A percentile compares a stretch with the other conserved stretches of the same genome.
Conservation (phyloP, 306 rosid genomes). For the Quercus wislizeni region DNA sequence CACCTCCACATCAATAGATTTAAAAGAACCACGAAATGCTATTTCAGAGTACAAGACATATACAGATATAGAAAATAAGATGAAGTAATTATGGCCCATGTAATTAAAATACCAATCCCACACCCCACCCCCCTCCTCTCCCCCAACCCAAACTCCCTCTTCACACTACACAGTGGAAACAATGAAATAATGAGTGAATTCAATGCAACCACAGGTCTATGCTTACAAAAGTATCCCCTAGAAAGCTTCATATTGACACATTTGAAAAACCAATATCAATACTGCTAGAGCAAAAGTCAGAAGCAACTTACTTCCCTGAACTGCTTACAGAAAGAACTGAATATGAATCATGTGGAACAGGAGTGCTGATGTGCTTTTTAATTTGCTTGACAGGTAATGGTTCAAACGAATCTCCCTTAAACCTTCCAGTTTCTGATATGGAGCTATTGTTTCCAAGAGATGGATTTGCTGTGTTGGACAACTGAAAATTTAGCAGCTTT, state of each 20-base stretch:
- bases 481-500: slow-evolving; percentile 83
- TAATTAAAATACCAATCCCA: neutral
- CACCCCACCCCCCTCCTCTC: neutral
- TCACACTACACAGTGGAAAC: neutral
- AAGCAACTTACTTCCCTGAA: slow-evolving; percentile 92
- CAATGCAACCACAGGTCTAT: neutral
- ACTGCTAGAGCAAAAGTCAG: slow-evolving; percentile 19
- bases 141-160: neutral
- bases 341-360: slow-evolving; percentile 97
- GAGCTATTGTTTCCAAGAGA: slow-evolving; percentile 91
- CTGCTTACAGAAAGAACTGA: slow-evolving; percentile 96
- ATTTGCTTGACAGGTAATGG: slow-evolving; percentile 88
- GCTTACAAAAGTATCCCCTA: neutral
- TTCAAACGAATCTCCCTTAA: slow-evolving; percentile 74
- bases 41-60: neutral
- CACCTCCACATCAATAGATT: slow-evolving; percentile 11
- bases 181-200: neutral
- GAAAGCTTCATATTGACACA: neutral
- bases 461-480: slow-evolving; percentile 89
- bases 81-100: neutral
- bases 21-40: slow-evolving; percentile 6
- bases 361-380: slow-evolving; percentile 89
- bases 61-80: neutral
- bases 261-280: neutral
- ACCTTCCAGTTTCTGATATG: slow-evolving; percentile 79